Conservation (phyloP, 768 basidiomycete genomes). For the Nidularia pulvinata region DNA sequence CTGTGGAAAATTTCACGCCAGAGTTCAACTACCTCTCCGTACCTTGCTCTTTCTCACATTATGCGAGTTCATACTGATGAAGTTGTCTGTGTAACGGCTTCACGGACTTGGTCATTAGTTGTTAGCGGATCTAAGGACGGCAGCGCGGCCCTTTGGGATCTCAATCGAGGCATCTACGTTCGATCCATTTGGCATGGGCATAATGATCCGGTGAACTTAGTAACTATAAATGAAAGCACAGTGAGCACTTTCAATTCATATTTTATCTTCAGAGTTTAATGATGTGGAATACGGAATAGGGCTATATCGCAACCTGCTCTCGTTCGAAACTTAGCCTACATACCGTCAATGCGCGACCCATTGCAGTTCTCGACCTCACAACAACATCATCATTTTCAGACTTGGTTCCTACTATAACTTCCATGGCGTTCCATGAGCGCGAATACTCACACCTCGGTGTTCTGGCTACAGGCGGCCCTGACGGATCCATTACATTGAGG, state of each 20-base stretch:
- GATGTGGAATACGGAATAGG: conserved; percentile 39
- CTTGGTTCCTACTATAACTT: conserved; percentile 60
- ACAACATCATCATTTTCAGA: conserved; percentile 37
- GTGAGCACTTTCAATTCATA: conserved; percentile 32
- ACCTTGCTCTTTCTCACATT: conserved; percentile 58
- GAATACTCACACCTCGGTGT: conserved; percentile 81
- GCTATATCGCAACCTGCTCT: conserved; percentile 88
- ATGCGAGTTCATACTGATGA: conserved; percentile 79
- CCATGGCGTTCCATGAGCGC: conserved; percentile 85
- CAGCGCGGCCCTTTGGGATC: conserved; percentile 87
- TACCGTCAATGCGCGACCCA: conserved; percentile 83
- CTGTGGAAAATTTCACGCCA: conserved; percentile 69
- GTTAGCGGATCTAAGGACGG: conserved; percentile 88
- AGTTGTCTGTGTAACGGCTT: conserved; percentile 70
- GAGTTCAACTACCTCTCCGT: conserved; percentile 16
- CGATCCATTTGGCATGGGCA: conserved; percentile 76
- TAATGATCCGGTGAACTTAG: conserved; percentile 54
- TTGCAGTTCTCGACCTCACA: conserved; percentile 68
- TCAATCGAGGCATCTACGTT: conserved; percentile 81
- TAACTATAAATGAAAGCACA: conserved; percentile 84
- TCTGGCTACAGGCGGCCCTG: conserved; percentile 78
- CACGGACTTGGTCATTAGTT: conserved; percentile 78
- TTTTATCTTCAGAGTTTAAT: background rate
- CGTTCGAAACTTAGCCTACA: conserved; percentile 69
- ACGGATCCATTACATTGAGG: conserved; percentile 76